Evolutionary conservation across 371 early-diverging fungal genomes (phyloP), one percentile per base, ranked within the genome.

Genomic region (Mycotypha africana): DNA sequence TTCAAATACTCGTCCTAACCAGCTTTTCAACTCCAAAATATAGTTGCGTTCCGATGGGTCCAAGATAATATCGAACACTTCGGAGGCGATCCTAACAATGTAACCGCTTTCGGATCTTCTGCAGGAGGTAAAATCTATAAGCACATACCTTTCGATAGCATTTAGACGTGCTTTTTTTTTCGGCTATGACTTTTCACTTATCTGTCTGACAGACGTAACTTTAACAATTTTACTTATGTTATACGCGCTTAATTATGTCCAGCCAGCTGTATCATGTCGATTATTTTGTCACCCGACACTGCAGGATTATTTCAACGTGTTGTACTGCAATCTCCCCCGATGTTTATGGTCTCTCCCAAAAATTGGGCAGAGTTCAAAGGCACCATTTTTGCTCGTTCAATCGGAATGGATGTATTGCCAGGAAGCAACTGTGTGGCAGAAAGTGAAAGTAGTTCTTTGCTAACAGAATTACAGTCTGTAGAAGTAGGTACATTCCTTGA

Each of bases 101-200:
- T 68, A 14, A 65, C 65, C 22, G 60, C 62, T 15, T 68, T 58
- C 47, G 69, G 69, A 0, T 57, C 62, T 17, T 68, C 69, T 35
- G 69, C 65, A 30, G 69, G 69, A 39, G 53, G 60, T 56, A 51
- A 17, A 36, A 11, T n/a, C n/a, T n/a, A n/a, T n/a, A n/a, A n/a
- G n/a, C n/a, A n/a, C n/a, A n/a, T n/a, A n/a, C n/a, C n/a, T n/a
- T n/a, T n/a, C n/a, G n/a, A n/a, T n/a, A n/a, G n/a, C n/a, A n/a
- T n/a, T n/a, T n/a, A n/a, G n/a, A n/a, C n/a, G n/a, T n/a, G n/a
- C n/a, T n/a, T n/a, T n/a, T n/a, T n/a, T n/a, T n/a, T n/a, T n/a
- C n/a, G n/a, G n/a, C n/a, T n/a, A n/a, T n/a, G n/a, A n/a, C n/a
- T n/a, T n/a, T n/a, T n/a, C n/a, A n/a, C n/a, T n/a, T n/a, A n/a